Evolutionary conservation across 768 basidiomycete genomes (phyloP).

Genomic region (Boletus rufocinnamomeus): DNA sequence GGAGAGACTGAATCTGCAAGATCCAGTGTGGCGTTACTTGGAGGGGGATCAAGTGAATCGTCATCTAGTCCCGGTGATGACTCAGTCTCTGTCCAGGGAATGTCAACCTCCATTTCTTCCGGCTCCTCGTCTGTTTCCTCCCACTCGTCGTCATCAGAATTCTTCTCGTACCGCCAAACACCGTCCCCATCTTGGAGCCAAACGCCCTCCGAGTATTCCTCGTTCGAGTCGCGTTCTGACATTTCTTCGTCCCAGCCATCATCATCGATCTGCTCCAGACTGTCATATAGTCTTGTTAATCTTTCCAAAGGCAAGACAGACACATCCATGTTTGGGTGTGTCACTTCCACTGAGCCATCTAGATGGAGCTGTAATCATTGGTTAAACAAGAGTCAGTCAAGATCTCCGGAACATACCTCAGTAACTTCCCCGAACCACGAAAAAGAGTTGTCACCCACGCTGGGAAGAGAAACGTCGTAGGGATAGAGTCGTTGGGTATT

Average conservation of each 20-base stretch:
- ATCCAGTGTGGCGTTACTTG: slow-evolving; percentile 23
- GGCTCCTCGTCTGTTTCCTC: slow-evolving; percentile 38
- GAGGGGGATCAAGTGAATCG: slow-evolving; percentile 16
- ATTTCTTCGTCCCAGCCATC: slow-evolving; percentile 53
- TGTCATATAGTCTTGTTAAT: slow-evolving; percentile 77
- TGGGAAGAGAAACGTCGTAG: slow-evolving; percentile 45
- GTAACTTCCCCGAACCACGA: slow-evolving; percentile 90
- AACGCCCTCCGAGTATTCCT: slow-evolving; percentile 43
- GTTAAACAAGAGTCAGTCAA: slow-evolving; percentile 9
- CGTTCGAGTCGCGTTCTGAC: slow-evolving; percentile 39
- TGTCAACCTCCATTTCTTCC: slow-evolving; percentile 41
- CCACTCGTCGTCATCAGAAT: slow-evolving; percentile 42
- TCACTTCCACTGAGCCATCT: slow-evolving; percentile 74
- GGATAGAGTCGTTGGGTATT: slow-evolving; percentile 42
- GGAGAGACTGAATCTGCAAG: slow-evolving; percentile 26
- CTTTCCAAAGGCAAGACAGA: slow-evolving; percentile 61
- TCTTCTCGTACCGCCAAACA: slow-evolving; percentile 34
- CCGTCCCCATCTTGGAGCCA: slow-evolving; percentile 47
- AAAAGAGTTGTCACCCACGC: slow-evolving; percentile 43
- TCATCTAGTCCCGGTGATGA: slow-evolving; percentile 20
- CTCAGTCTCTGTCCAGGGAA: slow-evolving; percentile 32
- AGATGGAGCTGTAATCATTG: slow-evolving; percentile 55
- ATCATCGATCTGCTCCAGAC: slow-evolving; percentile 76
- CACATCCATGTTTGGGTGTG: slow-evolving; percentile 58
- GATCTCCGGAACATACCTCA: slow-evolving; percentile 46